phyloP scores from a whole-genome alignment of 129 eudicot genomes.

The Mikania micrantha region DNA sequence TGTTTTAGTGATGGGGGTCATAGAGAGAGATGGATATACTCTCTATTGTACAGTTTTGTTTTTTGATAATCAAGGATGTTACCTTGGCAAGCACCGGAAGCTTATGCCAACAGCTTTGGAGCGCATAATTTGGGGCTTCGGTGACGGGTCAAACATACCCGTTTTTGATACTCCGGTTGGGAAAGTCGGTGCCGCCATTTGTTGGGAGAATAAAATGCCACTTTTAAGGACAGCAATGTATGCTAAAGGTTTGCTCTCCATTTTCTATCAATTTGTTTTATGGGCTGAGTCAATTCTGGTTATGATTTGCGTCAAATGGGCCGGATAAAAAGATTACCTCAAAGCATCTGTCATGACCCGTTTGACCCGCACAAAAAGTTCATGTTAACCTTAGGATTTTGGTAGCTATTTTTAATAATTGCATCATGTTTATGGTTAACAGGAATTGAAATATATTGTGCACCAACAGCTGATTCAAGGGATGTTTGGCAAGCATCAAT shows the following conservation, averaged over 20 bases:
- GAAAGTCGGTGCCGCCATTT: constrained; percentile 89
- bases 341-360: too few species aligned
- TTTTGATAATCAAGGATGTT: constrained; percentile 80
- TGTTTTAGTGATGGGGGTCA: constrained; percentile 80
- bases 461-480: constrained; percentile 97
- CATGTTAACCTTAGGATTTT: not conserved
- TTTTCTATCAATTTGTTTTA: too few species aligned
- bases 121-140: constrained; percentile 96
- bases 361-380: not conserved
- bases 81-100: constrained; percentile 90
- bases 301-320: too few species aligned
- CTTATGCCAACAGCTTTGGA: constrained; percentile 91
- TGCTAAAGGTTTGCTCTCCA: constrained; percentile 58
- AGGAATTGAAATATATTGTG: constrained; percentile 98
- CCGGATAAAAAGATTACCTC: too few species aligned
- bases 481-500: constrained; percentile 98
- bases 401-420: too few species aligned
- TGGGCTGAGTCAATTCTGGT: too few species aligned
- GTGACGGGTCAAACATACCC: constrained; percentile 90
- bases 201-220: constrained; percentile 99
- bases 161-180: constrained; percentile 85
- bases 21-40: constrained; percentile 91
- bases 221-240: constrained; percentile 89
- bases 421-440: constrained; percentile 15
- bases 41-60: constrained; percentile 76